These are phyloP conservation scores for Erysiphe pulchra DNA, from an alignment of 2,329 filamentous ascomycete species.

Conservation along the genomic window DNA sequence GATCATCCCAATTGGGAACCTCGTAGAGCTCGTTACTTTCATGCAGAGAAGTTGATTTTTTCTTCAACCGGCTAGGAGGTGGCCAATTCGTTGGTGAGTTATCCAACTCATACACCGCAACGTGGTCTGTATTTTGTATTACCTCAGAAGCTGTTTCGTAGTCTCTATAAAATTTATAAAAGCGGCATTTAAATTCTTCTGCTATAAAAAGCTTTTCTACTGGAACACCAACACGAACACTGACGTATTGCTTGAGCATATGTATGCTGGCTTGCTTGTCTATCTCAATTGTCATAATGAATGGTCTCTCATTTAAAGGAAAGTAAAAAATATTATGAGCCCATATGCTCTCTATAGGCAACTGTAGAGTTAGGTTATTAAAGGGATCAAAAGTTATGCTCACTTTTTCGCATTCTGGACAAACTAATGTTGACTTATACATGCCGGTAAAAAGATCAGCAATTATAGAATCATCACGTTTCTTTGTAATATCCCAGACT, in stretches of 20 bases:
- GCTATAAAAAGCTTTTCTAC: conserved; percentile 44
- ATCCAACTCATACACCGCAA: conserved; percentile 57
- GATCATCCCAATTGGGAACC: conserved; percentile 27
- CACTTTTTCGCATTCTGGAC: conserved; percentile 74
- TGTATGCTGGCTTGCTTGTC: conserved; percentile 50
- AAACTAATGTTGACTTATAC: conserved; percentile 94
- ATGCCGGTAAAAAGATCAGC: conserved; percentile 91
- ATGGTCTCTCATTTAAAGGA: conserved; percentile 44
- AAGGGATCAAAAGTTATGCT: conserved; percentile 98
- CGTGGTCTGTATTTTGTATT: conserved; percentile 35
- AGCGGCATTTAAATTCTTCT: conserved; percentile 61
- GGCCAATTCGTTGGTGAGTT: conserved; percentile 54
- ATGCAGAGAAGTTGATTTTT: conserved; percentile 15
- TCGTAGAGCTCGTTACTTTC: conserved; percentile 19
- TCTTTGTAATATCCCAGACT: conserved; percentile 78
- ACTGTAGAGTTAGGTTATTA: conserved; percentile 73
- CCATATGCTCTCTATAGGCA: conserved; percentile 73
- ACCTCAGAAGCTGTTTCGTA: conserved; percentile 40
- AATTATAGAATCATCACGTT: conserved; percentile 81
- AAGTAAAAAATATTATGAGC: conserved; percentile 49
- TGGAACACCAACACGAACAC: conserved; percentile 38
- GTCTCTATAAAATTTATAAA: conserved; percentile 72
- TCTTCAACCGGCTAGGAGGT: conserved; percentile 16
- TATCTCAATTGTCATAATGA: conserved; percentile 53
- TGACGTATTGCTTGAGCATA: conserved; percentile 41